These are phyloP conservation scores for Peronosclerospora sorghi DNA, from an alignment of 352 stramenopile genomes.

Conservation along the genomic window DNA sequence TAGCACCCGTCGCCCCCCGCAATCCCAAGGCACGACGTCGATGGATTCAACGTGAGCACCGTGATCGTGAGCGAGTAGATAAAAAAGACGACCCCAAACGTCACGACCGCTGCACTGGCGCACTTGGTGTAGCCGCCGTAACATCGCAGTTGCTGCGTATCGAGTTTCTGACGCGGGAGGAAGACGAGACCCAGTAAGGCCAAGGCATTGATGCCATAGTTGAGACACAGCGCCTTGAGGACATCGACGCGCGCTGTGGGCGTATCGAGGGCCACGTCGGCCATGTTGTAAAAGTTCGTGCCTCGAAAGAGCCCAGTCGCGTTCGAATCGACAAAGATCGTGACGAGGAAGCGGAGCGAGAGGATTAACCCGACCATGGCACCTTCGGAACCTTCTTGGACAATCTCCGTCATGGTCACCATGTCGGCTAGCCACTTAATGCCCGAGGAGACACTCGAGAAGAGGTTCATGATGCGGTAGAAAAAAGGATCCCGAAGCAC, in stretches of 20 bases:
- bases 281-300: constrained; percentile 26
- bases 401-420: constrained; percentile 39
- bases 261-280: constrained; percentile 14
- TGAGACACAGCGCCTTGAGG: constrained; percentile 23
- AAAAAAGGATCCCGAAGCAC: constrained; percentile 15
- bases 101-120: constrained; percentile 28
- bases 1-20: constrained; percentile 28
- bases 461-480: constrained; percentile 14
- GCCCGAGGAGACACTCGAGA: constrained; percentile 9
- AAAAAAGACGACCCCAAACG: constrained; percentile 28
- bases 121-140: constrained; percentile 54
- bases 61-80: constrained; percentile 35
- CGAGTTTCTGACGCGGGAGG: constrained; percentile 43
- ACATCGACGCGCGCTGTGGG: constrained; percentile 12
- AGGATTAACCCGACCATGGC: constrained; percentile 33
- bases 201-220: constrained; percentile 35
- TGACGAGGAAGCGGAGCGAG: constrained; percentile 30
- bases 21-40: constrained; percentile 20
- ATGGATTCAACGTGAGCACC: constrained; percentile 30
- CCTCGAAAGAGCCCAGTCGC: constrained; percentile 20
- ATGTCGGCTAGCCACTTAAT: constrained; percentile 20
- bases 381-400: constrained; percentile 42
- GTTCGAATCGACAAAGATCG: constrained; percentile 30
- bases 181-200: constrained; percentile 23
- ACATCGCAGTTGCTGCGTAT: constrained; percentile 46